Percentiles rank a stretch among this genome's conserved stretches.
These are phyloP conservation scores for Neocallimastix lanati DNA, from an alignment of 192 early-diverging fungal species.

Conservation along the genomic window DNA sequence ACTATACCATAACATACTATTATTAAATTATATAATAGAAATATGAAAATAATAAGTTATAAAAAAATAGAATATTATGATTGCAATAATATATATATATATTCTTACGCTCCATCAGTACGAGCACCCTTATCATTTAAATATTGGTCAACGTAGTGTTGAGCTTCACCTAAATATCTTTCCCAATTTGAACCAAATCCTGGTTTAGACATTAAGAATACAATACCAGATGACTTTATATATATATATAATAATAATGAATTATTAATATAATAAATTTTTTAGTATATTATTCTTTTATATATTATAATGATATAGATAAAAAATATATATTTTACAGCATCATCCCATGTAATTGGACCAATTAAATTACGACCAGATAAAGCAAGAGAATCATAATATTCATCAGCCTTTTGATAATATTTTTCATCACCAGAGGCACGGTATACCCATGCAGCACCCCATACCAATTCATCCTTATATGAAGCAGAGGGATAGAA, in stretches of 20 bases:
- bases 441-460: constrained; percentile 32
- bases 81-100: too few species aligned
- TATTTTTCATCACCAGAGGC: constrained; percentile 22
- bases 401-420: constrained; percentile 14
- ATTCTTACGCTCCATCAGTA: neutral
- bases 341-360: constrained; percentile 20
- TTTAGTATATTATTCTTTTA: too few species aligned
- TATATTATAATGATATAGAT: too few species aligned
- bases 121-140: neutral
- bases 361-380: constrained; percentile 19
- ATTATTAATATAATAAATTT: too few species aligned
- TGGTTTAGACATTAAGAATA: neutral
- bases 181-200: neutral
- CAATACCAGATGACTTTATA: constrained; percentile 4
- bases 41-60: too few species aligned
- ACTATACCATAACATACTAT: neutral
- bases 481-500: constrained; percentile 21
- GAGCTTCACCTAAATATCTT: neutral
- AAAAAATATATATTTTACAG: constrained; percentile 27
- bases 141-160: neutral
- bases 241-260: too few species aligned
- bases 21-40: neutral
- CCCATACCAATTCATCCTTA: constrained; percentile 26
- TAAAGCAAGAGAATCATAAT: constrained; percentile 13
- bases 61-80: too few species aligned